Evolutionary conservation across 345 rosid species (phyloP), one percentile per base, ranked within the genome.

Genomic region (Melaleuca alternifolia): DNA sequence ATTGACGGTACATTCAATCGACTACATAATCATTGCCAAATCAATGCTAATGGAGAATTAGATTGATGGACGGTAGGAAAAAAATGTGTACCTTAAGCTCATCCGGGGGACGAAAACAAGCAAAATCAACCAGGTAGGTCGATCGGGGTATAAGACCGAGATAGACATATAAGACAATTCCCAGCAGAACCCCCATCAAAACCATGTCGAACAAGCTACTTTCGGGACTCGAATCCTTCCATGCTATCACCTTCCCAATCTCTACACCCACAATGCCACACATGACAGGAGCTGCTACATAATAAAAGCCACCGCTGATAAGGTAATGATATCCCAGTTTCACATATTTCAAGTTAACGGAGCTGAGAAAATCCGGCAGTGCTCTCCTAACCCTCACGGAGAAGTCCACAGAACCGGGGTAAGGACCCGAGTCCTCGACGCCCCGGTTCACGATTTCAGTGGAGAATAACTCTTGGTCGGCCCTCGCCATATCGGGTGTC

Each of bases 81-180:
- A 50, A 24, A 51, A 50, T 52, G 7, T 12, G 88, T 89, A 95
- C 98, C 98, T 95, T 93, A 86, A 94, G 91, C 24, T 93, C 89
- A 71, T 92, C 87, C 2, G 95, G 95, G 2, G 98, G 96, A 41
- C 91, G 94, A 90, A 85, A 95, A 88, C 95, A 95, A 6, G 95
- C 90, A 54, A 93, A 95, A 84, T 95, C 95, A 4, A 95, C 87
- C 54, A 94, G 91, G 86, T 90, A 94, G 56, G 84, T 91, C 14
- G 94, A 86, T 8, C 87, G 89, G 23, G 95, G 94, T 7, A 92
- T 82, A 37, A 91, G 87, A 65, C 89, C 86, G 53, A 94, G 92
- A 85, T 87, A 88, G 84, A 90, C 51, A 21, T 91, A 91, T 3
- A 92, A 48, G 24, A 91, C 86, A 5, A 91, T 48, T 33, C 87